Evolutionary conservation across 129 eudicot species (phyloP).

Genomic region (Centella asiatica): DNA sequence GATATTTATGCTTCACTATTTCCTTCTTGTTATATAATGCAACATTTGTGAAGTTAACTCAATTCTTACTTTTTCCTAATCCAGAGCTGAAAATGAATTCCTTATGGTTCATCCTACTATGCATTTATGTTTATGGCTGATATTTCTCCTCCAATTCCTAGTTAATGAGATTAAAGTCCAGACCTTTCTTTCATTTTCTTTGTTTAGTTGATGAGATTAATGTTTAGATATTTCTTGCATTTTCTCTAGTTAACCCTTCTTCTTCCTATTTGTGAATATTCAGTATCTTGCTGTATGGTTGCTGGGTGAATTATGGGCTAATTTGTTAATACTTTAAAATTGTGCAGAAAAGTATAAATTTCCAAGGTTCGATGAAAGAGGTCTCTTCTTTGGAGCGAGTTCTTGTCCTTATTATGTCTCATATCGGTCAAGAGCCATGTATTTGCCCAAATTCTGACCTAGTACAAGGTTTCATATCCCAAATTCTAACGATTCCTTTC

Average conservation of each 20-base stretch:
- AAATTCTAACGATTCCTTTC: slow-evolving; percentile 73
- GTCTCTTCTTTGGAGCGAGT: slow-evolving; percentile 58
- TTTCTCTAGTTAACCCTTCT: slow-evolving; percentile 7
- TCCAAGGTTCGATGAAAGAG: slow-evolving; percentile 28
- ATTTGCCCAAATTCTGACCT: slow-evolving; percentile 52
- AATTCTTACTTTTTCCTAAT: too few species aligned
- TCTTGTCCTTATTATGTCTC: slow-evolving; percentile 48
- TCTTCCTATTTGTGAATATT: neutral
- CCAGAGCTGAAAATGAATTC: too few species aligned
- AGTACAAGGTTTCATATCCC: slow-evolving; percentile 56
- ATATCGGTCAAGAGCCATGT: slow-evolving; percentile 63
- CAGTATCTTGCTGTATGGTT: neutral
- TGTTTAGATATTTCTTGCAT: neutral
- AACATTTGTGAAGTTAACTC: neutral
- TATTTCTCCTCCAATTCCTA: neutral
- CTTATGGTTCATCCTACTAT: too few species aligned
- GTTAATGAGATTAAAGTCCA: neutral
- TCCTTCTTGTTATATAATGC: neutral
- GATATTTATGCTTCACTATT: too few species aligned
- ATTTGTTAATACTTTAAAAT: slow-evolving; percentile 14
- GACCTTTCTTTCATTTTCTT: neutral
- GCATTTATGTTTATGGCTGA: neutral
- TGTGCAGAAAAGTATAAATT: slow-evolving; percentile 37
- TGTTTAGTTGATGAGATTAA: slow-evolving; percentile 1
- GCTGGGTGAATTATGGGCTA: neutral